phyloP scores from a whole-genome alignment of 345 rosid species.

The Acer negundo region DNA sequence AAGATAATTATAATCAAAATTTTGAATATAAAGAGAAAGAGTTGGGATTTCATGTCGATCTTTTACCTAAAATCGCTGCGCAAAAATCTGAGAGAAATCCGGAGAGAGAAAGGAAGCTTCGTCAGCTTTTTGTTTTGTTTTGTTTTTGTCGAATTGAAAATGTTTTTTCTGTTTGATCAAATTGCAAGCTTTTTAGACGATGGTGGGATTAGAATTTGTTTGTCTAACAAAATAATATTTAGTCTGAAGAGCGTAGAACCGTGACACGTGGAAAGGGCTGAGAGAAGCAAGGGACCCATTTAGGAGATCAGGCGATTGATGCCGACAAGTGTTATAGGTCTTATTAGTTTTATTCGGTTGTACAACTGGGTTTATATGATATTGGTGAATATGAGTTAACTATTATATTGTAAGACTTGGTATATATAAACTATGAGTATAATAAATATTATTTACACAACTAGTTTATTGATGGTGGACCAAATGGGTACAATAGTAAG shows the following conservation, averaged over 20 bases:
- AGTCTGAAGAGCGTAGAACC: neutral
- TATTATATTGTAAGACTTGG: too few species aligned
- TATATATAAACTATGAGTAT: too few species aligned
- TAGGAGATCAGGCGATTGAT: conserved; percentile 1
- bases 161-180: neutral
- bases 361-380: neutral
- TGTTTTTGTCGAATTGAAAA: neutral
- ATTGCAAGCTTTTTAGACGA: too few species aligned
- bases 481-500: too few species aligned
- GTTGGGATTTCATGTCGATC: neutral
- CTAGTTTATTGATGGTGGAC: too few species aligned
- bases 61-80: neutral
- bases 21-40: neutral
- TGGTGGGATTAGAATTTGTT: too few species aligned
- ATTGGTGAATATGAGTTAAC: too few species aligned
- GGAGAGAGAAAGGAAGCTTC: neutral
- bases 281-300: neutral
- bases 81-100: neutral
- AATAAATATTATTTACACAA: too few species aligned
- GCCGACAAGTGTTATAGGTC: neutral
- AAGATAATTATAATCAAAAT: too few species aligned
- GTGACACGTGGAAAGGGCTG: neutral
- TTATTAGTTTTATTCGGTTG: neutral
- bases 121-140: neutral
- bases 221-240: neutral